Evolutionary conservation across 768 basidiomycete genomes (phyloP).

Genomic region (Lyophyllum semitale): DNA sequence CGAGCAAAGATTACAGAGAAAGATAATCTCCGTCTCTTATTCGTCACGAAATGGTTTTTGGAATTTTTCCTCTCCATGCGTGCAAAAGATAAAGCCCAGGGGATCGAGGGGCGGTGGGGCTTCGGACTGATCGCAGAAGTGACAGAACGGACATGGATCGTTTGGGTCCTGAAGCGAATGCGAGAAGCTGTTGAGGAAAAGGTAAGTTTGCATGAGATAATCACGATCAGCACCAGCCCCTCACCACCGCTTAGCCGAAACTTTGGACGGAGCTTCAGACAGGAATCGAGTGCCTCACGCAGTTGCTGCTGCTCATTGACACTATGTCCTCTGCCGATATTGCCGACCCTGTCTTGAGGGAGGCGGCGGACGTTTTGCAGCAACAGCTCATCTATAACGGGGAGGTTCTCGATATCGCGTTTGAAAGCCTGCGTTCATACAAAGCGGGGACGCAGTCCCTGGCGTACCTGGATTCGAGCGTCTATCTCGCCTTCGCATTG

Average conservation of each 20-base stretch:
- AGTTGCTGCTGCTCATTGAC: conserved; percentile 88
- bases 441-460: conserved; percentile 77
- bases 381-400: conserved; percentile 95
- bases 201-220: conserved; percentile 41
- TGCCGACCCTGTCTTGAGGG: conserved; percentile 50
- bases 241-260: conserved; percentile 70
- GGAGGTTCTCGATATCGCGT: conserved; percentile 86
- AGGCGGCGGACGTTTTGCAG: conserved; percentile 80
- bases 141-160: conserved; percentile 82
- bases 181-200: conserved; percentile 88
- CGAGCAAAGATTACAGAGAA: conserved; percentile 92
- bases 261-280: conserved; percentile 94
- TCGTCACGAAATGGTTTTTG: conserved; percentile 88
- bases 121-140: conserved; percentile 84
- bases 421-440: conserved; percentile 77
- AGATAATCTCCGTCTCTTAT: conserved; percentile 88
- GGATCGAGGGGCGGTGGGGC: conserved; percentile 45
- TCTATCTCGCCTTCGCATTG: conserved; percentile 84
- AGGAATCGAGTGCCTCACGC: conserved; percentile 91
- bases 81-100: conserved; percentile 36
- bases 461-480: conserved; percentile 84
- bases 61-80: conserved; percentile 79
- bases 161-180: conserved; percentile 91
- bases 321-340: conserved; percentile 64
- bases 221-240: conserved; percentile 5